Evolutionary conservation across 2,329 filamentous ascomycete species (phyloP), one percentile per base, ranked within the genome.

Genomic region (Nothophoma quercina): DNA sequence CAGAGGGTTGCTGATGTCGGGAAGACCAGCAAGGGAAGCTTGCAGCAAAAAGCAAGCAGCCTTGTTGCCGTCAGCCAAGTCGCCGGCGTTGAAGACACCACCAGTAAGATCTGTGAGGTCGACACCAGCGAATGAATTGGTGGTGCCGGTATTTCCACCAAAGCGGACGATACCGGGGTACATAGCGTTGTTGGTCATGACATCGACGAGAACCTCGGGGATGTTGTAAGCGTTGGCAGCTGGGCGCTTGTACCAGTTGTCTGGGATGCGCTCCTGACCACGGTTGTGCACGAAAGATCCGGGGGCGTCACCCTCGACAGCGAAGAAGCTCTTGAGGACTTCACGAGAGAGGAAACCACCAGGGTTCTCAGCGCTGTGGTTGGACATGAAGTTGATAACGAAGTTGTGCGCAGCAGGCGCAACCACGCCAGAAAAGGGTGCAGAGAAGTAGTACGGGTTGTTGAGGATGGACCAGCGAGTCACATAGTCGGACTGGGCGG

Each of bases 321-420:
- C 60, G 16, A 60, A 58, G 29, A 64, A 64, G 15, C 46, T 50
- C 48, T 63, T 64, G 1, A 64, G 49, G 1, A 57, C 58, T 15
- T 63, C 56, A 5, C 56, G 60, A 2, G 56, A 55, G 1, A 64
- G 55, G 18, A 55, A 55, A n/a, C 62, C 62, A 9, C 55, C 57
- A 8, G 62, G 62, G 6, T 60, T 54, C 45, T 65, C 60, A 3
- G 56, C 56, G 19, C 55, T 60, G 38, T 63, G 59, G 25, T 65
- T 68, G 16, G 62, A 54, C 48, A 64, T 62, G 38, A 62, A 62
- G 32, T 61, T 45, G 12, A 63, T 55, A 2, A 60, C 58, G 26
- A 62, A 59, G 46, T 54, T 52, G 51, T 59, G 46, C 18, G 58
- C 56, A 23, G 61, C 50, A 34, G 59, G 59, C 16, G 57, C 59